Evolutionary conservation across 2,329 filamentous ascomycete species (phyloP).

Genomic region (Xylariaceae sp.): DNA sequence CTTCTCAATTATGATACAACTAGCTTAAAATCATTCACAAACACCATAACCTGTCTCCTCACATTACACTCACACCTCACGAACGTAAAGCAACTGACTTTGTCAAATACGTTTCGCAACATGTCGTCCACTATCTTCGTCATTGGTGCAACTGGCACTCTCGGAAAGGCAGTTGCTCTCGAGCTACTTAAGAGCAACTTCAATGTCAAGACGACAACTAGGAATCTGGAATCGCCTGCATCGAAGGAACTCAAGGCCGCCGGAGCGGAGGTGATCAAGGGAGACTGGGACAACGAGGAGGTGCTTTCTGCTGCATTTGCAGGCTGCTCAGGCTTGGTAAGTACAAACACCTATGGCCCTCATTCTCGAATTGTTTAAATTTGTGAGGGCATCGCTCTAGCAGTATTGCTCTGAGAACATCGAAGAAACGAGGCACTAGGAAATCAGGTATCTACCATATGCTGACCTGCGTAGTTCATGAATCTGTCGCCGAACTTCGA

Average conservation of each 20-base stretch:
- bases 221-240: constrained; percentile 8
- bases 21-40: no score
- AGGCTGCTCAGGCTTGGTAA: constrained; percentile 16
- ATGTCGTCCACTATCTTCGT: constrained; percentile 20
- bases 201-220: constrained; percentile 15
- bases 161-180: constrained; percentile 16
- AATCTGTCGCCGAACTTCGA: constrained; percentile 6
- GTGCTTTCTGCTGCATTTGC: constrained; percentile 9
- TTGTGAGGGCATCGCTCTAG: no score
- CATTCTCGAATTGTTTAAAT: no score
- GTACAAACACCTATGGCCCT: not conserved
- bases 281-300: constrained; percentile 19
- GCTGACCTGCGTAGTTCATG: not conserved
- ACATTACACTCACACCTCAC: not conserved
- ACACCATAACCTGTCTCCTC: not conserved
- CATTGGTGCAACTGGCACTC: constrained; percentile 16
- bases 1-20: no score
- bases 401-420: no score
- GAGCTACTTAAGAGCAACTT: constrained; percentile 14
- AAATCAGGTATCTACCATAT: no score
- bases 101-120: not conserved
- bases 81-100: not conserved
- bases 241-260: constrained; percentile 8
- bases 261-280: constrained; percentile 16
- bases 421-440: no score